Base-by-base conservation (phyloP, 2,329 filamentous ascomycete species). In the Alternaria triticimaculans region DNA sequence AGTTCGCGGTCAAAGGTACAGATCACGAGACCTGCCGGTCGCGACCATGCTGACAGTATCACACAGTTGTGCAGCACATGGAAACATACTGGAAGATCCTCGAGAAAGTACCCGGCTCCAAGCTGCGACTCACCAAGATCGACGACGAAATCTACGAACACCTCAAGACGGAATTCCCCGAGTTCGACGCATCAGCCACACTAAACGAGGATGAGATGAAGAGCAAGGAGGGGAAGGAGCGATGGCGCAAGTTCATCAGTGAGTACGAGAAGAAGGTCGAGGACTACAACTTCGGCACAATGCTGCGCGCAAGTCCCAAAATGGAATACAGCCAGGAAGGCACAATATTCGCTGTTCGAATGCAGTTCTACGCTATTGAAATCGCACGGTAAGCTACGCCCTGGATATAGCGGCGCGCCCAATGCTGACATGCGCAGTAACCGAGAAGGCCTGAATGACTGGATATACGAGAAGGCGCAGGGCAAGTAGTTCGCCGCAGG, bases 241-340 rank as follows among this genome's bases (percentile, higher is more conserved):
- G 88, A 79, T 99, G 96, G 96, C 89, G 96, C 75, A 92, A 91
- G 69, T 99, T 97, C 84, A 92, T 97, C 87, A 94, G 92, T 86
- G 85, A 87, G 66, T 99, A 97, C 80, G 94, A 98, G 84, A 94
- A 97, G 82, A 95, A 88, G 82, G 85, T 99, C n/a, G 91, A 96
- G 68, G 96, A 99, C 82, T 99, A 90, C 86, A 99, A 97, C 85
- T 99, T 97, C 81, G 96, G 96, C 60, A 97, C 96, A 33, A 94
- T 99, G 87, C 80, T 99, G 73, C 89, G 96, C 62, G 87, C 88
- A 61, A 92, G 87, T 76, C 87, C 93, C 41, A 92, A 92, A 73
- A 88, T 82, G 57, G 95, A 97, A 81, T 98, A 99, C 79, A 92
- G 90, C 57, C 86, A 96, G 82, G 86, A 97, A 60, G 93, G 91